Base-by-base conservation (phyloP, 805 yeast species). In the Yamadazyma endophytica region DNA sequence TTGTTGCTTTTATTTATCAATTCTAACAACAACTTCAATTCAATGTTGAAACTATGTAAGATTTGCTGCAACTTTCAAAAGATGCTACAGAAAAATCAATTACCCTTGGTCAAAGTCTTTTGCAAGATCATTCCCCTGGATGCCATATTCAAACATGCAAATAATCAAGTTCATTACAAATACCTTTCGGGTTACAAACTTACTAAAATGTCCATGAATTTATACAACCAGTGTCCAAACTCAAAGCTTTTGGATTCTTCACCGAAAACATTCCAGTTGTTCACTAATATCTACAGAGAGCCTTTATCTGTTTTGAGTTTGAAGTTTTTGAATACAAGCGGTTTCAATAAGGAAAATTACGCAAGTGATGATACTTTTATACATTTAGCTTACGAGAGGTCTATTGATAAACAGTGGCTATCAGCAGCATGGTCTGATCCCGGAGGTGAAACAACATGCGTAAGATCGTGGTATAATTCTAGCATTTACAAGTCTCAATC, bases 381-480 rank as follows among this genome's bases (percentile, higher is more conserved):
- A 14, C 97, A 92, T 50, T 67, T 92, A 8, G 87, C 95, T 1
- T 90, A 89, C 47, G 86, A 87, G 18, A 56, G 95, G 31, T 82
- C 95, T 0, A 64, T 74, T 3, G 95, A 89, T 52, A 78, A 77
- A 38, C 77, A 75, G 33, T 90, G 96, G 96, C 68, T 87, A 26
- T 76, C 79, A 14, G 94, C 86, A 0, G 81, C 94, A 1, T 87
- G 97, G 94, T 70, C 92, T 0, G 96, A 90, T 48, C 90, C 89
- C 29, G 70, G 73, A 51, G 96, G 96, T 0, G 64, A 66, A 3
- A 67, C 75, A 9, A 73, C 79, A 12, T 68, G 66, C 27, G 71
- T 79, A 0, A 79, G 76, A 42, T 70, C 87, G 0, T 83, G 90
- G 89, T 70, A 67, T 43, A 64, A 68, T 49, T 51, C 47, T 5